Percentiles rank a stretch among this genome's conserved stretches.
Conservation (phyloP, 169 alveolate genomes). For the Miamiensis avidus region DNA sequence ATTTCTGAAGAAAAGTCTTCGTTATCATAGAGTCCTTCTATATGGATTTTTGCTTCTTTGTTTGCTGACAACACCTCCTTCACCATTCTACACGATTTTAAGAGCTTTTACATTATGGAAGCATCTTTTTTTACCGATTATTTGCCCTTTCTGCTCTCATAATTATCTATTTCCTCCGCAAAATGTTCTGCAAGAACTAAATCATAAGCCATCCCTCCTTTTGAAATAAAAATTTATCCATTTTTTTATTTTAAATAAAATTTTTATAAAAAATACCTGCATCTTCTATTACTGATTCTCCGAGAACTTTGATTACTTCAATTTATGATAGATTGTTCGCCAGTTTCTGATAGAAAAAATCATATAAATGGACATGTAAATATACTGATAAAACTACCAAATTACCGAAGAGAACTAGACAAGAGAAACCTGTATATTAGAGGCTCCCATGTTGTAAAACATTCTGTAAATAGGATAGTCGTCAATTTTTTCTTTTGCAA, state of each 20-base stretch:
- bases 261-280: slow-evolving; percentile 44
- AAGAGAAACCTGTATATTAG: slow-evolving; percentile 62
- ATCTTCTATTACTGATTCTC: slow-evolving; percentile 57
- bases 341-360: too few species aligned
- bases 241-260: too few species aligned
- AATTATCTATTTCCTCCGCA: slow-evolving; percentile 60
- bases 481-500: slow-evolving; percentile 50
- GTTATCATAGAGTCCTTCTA: slow-evolving; percentile 66
- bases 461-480: slow-evolving; percentile 36
- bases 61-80: slow-evolving; percentile 80
- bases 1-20: slow-evolving; percentile 55
- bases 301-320: slow-evolving; percentile 45
- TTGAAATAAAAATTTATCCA: too few species aligned
- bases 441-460: slow-evolving; percentile 77
- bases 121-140: slow-evolving; percentile 47
- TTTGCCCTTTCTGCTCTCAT: slow-evolving; percentile 66
- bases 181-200: slow-evolving; percentile 50
- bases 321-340: too few species aligned
- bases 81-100: slow-evolving; percentile 58
- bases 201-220: slow-evolving; percentile 71
- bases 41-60: slow-evolving; percentile 55
- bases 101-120: slow-evolving; percentile 58
- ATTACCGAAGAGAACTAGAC: slow-evolving; percentile 52
- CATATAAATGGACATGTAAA: slow-evolving; percentile 32
- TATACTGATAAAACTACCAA: slow-evolving; percentile 44